Evolutionary conservation across 2,329 filamentous ascomycete species (phyloP), one percentile per base, ranked within the genome.

Genomic region (Colletotrichum noveboracense): DNA sequence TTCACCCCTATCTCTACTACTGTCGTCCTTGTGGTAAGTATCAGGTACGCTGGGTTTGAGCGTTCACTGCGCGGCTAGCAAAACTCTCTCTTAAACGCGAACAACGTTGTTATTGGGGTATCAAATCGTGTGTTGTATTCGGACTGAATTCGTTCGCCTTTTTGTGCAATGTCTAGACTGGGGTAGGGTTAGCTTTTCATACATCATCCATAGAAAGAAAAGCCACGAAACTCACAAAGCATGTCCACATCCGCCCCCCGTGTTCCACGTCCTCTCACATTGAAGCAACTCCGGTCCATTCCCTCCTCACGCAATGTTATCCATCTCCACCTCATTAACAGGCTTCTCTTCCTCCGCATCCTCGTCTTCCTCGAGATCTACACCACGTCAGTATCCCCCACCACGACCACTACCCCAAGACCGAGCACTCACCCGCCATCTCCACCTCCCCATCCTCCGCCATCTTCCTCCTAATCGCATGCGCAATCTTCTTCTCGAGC

Each of bases 391-490:
- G 36, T 38, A 36, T 6, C 34, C 30, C 30, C 30, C 6, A 38
- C 2, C 34, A 52, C 26, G 1, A 24, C 5, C 12, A 3, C 10
- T 6, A 21, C 8, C 10, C 4, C 52, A 16, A 3, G 32, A 55
- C 30, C 38, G 32, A n/a, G 28, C n/a, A 64, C 72, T 38, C 69
- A 88, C 87, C 87, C 78, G 87, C 86, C 87, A 89, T 90, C 79
- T 82, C 87, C 5, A 87, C 86, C 77, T 88, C 88, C 14, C 88
- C 89, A 55, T 87, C 87, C 2, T 82, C 86, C 77, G 86, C 89
- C 81, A 87, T 86, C 83, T 88, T 90, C 75, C 90, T 84, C 85
- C 88, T 87, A 71, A 91, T 71, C 21, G 89, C 90, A 78, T 91
- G 85, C 3, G 84, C 86, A 82, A 90, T 80, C 83, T 88, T 86